Percentiles rank a stretch among this genome's conserved stretches.
Conservation (phyloP, 805 yeast genomes). For the Cyberlindnera lachancei region DNA sequence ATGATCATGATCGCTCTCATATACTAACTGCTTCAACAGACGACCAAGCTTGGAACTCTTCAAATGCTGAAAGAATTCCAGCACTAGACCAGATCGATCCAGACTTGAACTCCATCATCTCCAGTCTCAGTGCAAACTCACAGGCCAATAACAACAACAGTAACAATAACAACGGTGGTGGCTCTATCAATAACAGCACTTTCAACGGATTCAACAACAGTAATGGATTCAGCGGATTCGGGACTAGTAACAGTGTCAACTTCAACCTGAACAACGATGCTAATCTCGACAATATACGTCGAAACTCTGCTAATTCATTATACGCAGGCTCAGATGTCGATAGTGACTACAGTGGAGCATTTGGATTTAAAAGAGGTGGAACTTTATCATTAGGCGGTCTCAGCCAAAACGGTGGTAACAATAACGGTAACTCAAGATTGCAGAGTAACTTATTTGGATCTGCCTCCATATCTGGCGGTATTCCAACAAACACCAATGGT, state of each 20-base stretch:
- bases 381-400: constrained; percentile 34
- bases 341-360: constrained; percentile 27
- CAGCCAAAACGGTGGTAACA: constrained; percentile 11
- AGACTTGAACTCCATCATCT: constrained; percentile 24
- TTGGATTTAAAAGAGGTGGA: constrained; percentile 43
- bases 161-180: constrained; percentile 1
- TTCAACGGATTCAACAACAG: no score
- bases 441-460: constrained; percentile 42
- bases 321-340: constrained; percentile 32
- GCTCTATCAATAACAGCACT: no score
- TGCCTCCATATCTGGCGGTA: constrained; percentile 53
- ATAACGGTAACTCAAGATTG: constrained; percentile 22
- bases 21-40: no score
- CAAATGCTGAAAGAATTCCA: constrained; percentile 1
- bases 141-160: constrained; percentile 11
- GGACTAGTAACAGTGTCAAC: constrained; percentile 1
- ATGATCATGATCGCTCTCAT: no score
- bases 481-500: constrained; percentile 19
- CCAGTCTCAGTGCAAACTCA: constrained; percentile 22
- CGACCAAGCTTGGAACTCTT: no score
- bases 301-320: constrained; percentile 25
- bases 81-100: constrained; percentile 19
- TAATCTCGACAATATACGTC: constrained; percentile 23
- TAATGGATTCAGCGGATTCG: no score
- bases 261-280: neutral